Percentiles rank a stretch among this genome's conserved stretches.
Conservation (phyloP, 495 filamentous ascomycete species). For the Coniosporium apollinis region DNA sequence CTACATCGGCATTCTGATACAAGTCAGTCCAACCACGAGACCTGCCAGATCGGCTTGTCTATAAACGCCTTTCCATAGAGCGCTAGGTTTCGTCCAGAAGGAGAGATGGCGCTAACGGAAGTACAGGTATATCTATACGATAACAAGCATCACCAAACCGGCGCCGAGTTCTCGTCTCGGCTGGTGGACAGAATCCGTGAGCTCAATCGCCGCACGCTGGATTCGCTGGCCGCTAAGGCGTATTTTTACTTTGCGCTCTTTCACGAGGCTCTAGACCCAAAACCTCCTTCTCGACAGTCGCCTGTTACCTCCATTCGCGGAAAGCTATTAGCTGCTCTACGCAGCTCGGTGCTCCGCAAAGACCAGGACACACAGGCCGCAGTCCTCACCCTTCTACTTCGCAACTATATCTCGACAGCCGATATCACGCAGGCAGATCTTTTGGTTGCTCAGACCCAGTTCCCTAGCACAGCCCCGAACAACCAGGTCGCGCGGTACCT, state of each 20-base stretch:
- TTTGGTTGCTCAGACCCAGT: conserved; percentile 83
- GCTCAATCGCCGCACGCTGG: conserved; percentile 83
- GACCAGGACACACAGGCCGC: conserved; percentile 92
- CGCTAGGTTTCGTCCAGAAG: too few species aligned
- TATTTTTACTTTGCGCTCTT: conserved; percentile 97
- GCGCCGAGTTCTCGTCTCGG: conserved; percentile 64
- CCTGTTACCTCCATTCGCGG: conserved; percentile 74
- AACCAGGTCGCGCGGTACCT: conserved; percentile 95
- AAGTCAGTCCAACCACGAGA: conserved; percentile 13
- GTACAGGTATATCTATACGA: conserved; percentile 77
- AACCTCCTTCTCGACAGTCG: conserved; percentile 73
- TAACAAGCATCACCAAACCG: conserved; percentile 55
- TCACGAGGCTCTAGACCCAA: conserved; percentile 70
- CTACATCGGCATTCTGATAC: conserved; percentile 65
- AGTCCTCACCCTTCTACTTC: conserved; percentile 82
- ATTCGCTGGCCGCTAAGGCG: conserved; percentile 82
- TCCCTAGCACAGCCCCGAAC: conserved; percentile 82
- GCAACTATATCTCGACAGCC: conserved; percentile 89
- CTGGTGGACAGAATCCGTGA: conserved; percentile 71
- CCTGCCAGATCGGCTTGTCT: too few species aligned
- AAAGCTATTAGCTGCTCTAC: conserved; percentile 68
- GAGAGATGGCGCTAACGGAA: neutral
- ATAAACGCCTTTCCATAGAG: too few species aligned
- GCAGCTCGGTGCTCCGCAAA: conserved; percentile 86
- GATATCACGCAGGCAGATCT: conserved; percentile 96